Percentiles rank a stretch among this genome's conserved stretches.
Evolutionary conservation across 495 filamentous ascomycete genomes (phyloP).

Genomic region (Tuber calosporum): DNA sequence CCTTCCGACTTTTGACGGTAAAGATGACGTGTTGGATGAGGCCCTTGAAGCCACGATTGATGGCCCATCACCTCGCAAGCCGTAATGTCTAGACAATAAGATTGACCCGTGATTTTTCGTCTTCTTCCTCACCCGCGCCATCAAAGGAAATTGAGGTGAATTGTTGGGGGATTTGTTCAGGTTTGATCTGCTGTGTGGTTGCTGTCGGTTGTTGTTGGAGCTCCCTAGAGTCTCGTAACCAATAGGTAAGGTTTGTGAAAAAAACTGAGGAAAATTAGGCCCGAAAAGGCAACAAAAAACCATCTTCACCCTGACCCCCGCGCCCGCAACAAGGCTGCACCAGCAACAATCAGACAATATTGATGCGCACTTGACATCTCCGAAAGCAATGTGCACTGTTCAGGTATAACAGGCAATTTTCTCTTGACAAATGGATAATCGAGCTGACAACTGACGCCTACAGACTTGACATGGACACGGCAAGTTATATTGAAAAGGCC

Average conservation of each 20-base stretch:
- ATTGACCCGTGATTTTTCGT: constrained; percentile 36
- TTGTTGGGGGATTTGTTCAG: neutral
- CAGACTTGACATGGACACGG: neutral
- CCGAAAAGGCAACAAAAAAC: neutral
- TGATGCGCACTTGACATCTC: neutral
- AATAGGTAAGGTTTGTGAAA: neutral
- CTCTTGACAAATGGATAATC: neutral
- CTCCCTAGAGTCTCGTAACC: neutral
- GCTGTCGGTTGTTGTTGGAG: neutral
- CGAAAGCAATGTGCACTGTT: neutral
- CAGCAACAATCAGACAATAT: neutral
- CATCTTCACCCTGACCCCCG: neutral
- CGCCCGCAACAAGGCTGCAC: neutral
- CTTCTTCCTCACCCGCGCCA: constrained; percentile 34
- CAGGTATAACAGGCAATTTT: neutral
- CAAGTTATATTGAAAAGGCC: neutral
- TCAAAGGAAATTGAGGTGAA: constrained; percentile 14
- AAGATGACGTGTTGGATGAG: constrained; percentile 49
- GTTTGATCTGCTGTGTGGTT: constrained; percentile 2
- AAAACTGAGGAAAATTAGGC: neutral
- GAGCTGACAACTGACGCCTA: neutral
- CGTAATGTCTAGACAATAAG: constrained; percentile 37
- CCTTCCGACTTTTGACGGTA: constrained; percentile 74
- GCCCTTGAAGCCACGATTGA: constrained; percentile 27
- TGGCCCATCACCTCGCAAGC: constrained; percentile 20